Conservation (phyloP, 305 asterid species). For the Solanum hybrid region DNA sequence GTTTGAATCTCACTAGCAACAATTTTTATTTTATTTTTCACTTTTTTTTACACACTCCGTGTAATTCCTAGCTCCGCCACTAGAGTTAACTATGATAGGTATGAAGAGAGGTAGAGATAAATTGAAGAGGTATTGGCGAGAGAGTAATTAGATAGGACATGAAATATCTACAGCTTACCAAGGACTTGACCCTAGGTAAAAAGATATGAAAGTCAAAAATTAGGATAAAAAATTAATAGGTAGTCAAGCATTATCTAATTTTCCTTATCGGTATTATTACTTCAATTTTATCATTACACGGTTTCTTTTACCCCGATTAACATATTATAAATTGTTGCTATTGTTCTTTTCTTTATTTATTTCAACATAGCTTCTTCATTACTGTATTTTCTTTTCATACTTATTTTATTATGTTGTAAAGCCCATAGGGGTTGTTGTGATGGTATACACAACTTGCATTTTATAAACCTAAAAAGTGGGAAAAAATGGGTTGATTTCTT, state of each 20-base stretch:
- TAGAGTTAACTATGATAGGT: neutral
- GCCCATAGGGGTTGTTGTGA: neutral
- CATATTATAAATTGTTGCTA: neutral
- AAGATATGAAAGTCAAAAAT: neutral
- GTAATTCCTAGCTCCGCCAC: no score
- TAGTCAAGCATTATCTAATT: neutral
- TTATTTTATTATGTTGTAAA: neutral
- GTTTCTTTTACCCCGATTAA: neutral
- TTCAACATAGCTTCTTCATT: neutral
- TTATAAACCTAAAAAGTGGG: neutral
- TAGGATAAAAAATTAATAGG: neutral
- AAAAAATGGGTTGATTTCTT: neutral
- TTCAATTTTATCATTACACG: neutral
- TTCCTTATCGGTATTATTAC: neutral
- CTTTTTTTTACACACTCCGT: no score
- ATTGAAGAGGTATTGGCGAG: neutral
- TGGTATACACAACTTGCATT: neutral
- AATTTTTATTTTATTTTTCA: no score
- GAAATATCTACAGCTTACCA: fast-evolving
- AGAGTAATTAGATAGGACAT: neutral
- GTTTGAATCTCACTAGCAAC: no score
- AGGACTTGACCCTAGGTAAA: neutral
- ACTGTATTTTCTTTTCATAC: neutral
- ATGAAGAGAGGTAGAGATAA: neutral
- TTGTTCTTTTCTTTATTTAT: neutral